Evolutionary conservation across 441 rosid species (phyloP).

Genomic region (Theobroma grandiflorum): DNA sequence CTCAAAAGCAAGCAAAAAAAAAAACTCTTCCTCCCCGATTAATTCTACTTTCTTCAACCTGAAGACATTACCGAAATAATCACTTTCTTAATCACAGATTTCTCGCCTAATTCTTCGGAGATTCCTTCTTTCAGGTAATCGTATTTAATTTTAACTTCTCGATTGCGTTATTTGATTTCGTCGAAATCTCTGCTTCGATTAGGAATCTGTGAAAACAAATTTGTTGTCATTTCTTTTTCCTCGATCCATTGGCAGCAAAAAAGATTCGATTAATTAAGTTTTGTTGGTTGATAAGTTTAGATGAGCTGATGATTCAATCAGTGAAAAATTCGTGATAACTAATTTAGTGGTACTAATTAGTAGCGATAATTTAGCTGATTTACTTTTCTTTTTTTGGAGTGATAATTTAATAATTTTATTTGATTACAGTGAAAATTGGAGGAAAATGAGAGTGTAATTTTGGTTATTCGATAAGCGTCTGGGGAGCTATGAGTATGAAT

Average conservation of each 20-base stretch:
- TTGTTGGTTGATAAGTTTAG: neutral
- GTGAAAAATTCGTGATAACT: constrained; percentile 4
- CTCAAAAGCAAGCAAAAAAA: neutral
- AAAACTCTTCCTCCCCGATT: neutral
- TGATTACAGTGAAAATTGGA: neutral
- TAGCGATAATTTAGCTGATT: neutral
- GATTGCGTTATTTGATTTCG: neutral
- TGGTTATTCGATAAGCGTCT: constrained; percentile 11
- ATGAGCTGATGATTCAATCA: neutral
- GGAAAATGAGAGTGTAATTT: neutral
- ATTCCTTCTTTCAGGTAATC: constrained; percentile 6
- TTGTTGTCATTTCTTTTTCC: neutral
- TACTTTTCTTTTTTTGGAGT: neutral
- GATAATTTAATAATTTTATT: neutral
- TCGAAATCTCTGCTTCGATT: neutral
- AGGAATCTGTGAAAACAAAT: neutral
- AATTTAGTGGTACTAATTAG: neutral
- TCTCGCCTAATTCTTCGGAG: constrained; percentile 15
- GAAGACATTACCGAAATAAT: neutral
- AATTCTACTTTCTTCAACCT: neutral
- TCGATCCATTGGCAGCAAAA: neutral
- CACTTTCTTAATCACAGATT: neutral
- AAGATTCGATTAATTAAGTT: neutral
- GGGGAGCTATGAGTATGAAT: constrained; percentile 34
- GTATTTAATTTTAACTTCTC: too few species aligned